phyloP scores from a whole-genome alignment of 78 protist genomes.

The Tieghemostelium lacteum region DNA sequence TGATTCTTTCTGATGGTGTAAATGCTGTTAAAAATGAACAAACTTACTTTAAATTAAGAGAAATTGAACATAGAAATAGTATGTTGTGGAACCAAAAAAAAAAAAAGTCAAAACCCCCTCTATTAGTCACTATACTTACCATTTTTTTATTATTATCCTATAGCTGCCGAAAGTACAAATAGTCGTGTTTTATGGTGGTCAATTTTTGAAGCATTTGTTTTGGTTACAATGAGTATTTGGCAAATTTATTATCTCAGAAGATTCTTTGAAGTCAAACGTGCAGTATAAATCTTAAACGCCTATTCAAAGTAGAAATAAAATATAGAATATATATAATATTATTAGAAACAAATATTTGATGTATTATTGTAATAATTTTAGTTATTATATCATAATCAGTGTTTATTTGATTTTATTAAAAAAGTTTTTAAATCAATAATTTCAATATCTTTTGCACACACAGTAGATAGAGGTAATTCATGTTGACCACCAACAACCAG shows the following conservation, averaged over 20 bases:
- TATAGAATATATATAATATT: not conserved
- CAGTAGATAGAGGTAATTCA: conserved; percentile 59
- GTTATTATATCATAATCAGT: not conserved
- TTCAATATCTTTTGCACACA: conserved; percentile 42
- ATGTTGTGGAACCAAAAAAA: not conserved
- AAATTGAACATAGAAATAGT: conserved; percentile 89
- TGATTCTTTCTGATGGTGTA: conserved; percentile 83
- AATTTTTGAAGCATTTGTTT: conserved; percentile 88
- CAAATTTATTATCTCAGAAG: conserved; percentile 93
- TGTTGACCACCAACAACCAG: conserved; percentile 51
- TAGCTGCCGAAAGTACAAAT: conserved; percentile 92
- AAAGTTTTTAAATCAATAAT: conserved; percentile 43
- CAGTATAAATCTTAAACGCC: conserved; percentile 49
- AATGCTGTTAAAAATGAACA: conserved; percentile 87
- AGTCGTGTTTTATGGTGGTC: conserved; percentile 93
- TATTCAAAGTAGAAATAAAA: not conserved
- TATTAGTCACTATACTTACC: not conserved
- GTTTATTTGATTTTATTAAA: conserved; percentile 15
- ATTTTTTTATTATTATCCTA: not conserved
- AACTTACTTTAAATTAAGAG: conserved; percentile 87
- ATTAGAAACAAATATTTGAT: not conserved
- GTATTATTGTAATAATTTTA: not conserved
- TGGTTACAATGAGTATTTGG: conserved; percentile 87
- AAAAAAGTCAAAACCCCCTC: not conserved
- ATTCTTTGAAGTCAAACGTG: conserved; percentile 90